A percentile compares a stretch with the other conserved stretches of the same genome.
Evolutionary conservation across 805 yeast genomes (phyloP).

Genomic region (Suhomyces canberraensis): DNA sequence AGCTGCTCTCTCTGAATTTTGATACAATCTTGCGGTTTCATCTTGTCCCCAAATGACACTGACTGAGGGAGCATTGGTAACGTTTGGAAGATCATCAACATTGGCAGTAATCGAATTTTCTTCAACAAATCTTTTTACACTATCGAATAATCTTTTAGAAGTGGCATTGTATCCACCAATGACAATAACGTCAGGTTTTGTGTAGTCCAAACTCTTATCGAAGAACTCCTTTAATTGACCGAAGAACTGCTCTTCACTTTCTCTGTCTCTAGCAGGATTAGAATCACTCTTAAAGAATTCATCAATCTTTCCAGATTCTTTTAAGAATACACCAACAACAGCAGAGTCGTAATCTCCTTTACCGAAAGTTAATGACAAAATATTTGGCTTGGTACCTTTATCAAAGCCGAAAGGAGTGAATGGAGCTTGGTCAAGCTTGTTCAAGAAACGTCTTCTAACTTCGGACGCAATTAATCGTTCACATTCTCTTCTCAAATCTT

Average conservation of each 20-base stretch:
- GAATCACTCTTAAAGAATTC: constrained; percentile 78
- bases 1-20: constrained; percentile 70
- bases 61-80: constrained; percentile 50
- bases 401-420: constrained; percentile 75
- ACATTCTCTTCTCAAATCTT: constrained; percentile 73
- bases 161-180: constrained; percentile 83
- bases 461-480: constrained; percentile 65
- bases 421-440: constrained; percentile 89
- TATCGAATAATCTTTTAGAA: constrained; percentile 58
- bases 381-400: constrained; percentile 81
- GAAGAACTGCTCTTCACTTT: constrained; percentile 42
- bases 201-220: constrained; percentile 51
- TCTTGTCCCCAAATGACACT: constrained; percentile 83
- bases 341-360: constrained; percentile 85
- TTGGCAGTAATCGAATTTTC: constrained; percentile 52
- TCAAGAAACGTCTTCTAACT: constrained; percentile 65
- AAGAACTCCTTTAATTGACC: constrained; percentile 68
- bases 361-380: constrained; percentile 80
- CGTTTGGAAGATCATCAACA: constrained; percentile 41
- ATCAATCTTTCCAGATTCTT: constrained; percentile 74
- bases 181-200: constrained; percentile 82
- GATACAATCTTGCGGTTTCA: constrained; percentile 88
- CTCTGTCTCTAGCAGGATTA: constrained; percentile 52
- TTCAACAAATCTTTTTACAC: constrained; percentile 53
- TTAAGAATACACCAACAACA: constrained; percentile 73